Evolutionary conservation across 306 rosid species (phyloP).

Genomic region (Glycine latifolia): DNA sequence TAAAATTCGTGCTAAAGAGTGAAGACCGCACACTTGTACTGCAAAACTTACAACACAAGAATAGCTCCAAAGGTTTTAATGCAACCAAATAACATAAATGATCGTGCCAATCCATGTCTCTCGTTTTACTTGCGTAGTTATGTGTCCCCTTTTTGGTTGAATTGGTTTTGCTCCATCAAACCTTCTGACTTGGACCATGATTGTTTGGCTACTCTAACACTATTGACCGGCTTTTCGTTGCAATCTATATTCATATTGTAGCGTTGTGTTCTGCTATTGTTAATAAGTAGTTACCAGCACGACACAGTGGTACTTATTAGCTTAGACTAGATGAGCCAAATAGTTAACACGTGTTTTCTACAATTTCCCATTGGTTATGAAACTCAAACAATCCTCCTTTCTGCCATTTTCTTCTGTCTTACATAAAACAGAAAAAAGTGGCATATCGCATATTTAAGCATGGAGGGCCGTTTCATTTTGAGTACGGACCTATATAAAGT

Average conservation of each 20-base stretch:
- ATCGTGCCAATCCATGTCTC: constrained; percentile 28
- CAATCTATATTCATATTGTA: constrained; percentile 9
- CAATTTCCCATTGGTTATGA: constrained; percentile 39
- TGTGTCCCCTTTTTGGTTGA: constrained; percentile 39
- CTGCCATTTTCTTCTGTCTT: constrained; percentile 25
- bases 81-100: constrained; percentile 51
- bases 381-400: constrained; percentile 32
- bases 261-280: constrained; percentile 4
- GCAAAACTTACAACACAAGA: constrained; percentile 36
- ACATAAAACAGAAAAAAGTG: constrained; percentile 26
- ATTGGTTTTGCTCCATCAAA: constrained; percentile 33
- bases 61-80: constrained; percentile 47
- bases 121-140: constrained; percentile 40
- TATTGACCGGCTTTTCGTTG: constrained; percentile 30
- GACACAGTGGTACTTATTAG: constrained; percentile 19
- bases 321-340: constrained; percentile 30
- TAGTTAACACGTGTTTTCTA: constrained; percentile 41
- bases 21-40: constrained; percentile 24
- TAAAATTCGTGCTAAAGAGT: constrained; percentile 3
- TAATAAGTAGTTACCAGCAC: constrained; percentile 28
- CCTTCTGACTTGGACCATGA: neutral
- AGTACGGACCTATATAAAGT: constrained; percentile 44
- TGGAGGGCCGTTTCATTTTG: constrained; percentile 41
- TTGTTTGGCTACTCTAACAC: constrained; percentile 3
- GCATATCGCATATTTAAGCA: constrained; percentile 37